Evolutionary conservation across 371 early-diverging fungal species (phyloP).

Genomic region (Paraphysoderma sedebokerense): DNA sequence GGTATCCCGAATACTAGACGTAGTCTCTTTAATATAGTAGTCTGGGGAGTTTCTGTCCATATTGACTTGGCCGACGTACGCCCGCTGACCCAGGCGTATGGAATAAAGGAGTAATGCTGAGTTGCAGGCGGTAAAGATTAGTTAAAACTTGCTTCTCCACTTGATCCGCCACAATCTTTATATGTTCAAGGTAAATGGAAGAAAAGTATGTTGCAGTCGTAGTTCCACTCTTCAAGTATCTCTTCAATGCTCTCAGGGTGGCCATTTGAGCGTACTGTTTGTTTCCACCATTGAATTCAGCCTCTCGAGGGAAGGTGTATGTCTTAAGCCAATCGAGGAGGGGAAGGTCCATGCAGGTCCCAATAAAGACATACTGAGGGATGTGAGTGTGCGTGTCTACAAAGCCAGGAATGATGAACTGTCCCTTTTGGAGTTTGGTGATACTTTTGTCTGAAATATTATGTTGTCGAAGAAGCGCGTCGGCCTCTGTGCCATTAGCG

Average conservation of each 20-base stretch:
- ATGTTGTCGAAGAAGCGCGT: conserved; percentile 5
- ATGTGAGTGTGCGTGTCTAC: conserved; percentile 89
- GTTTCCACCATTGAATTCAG: conserved; percentile 28
- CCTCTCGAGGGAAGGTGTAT: conserved; percentile 73
- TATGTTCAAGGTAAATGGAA: conserved; percentile 70
- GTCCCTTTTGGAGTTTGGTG: neutral
- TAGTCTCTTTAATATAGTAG: conserved; percentile 48
- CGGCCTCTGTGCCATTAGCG: conserved; percentile 1
- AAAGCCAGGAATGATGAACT: conserved; percentile 28
- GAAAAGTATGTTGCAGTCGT: conserved; percentile 84
- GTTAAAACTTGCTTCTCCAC: too few species aligned
- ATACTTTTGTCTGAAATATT: neutral
- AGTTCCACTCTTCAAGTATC: too few species aligned
- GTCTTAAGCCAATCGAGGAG: conserved; percentile 70
- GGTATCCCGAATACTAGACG: conserved; percentile 44
- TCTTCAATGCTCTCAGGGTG: too few species aligned
- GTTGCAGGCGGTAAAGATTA: too few species aligned
- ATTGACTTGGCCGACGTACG: conserved; percentile 81
- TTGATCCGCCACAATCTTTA: too few species aligned
- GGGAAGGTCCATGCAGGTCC: conserved; percentile 75
- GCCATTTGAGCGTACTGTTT: neutral
- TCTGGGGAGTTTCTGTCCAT: conserved; percentile 80
- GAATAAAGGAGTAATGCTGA: too few species aligned
- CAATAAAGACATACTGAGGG: conserved; percentile 79
- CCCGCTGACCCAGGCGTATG: conserved; percentile 89